A percentile compares a stretch with the other conserved stretches of the same genome.
Conservation (phyloP, 2,329 filamentous ascomycete species). For the Clarireedia paspali region DNA sequence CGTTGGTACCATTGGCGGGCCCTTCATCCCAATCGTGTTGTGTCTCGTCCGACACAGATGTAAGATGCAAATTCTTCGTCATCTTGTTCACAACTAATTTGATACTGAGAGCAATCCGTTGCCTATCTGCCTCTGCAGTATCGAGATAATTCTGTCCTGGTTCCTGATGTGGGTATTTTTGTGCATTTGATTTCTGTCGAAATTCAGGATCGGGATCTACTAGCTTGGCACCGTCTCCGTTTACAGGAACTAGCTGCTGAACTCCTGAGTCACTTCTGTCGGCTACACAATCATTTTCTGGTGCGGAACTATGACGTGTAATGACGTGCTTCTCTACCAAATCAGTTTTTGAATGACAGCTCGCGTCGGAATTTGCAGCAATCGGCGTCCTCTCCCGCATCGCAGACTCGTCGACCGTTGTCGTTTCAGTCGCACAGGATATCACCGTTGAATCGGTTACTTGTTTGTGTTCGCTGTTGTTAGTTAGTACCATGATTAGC, state of each 20-base stretch:
- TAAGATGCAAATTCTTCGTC: conserved; percentile 16
- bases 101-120: conserved; percentile 13
- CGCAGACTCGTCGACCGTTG: too few species aligned
- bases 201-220: neutral
- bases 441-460: neutral
- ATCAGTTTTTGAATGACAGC: too few species aligned
- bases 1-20: too few species aligned
- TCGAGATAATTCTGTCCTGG: neutral
- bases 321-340: too few species aligned
- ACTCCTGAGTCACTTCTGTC: too few species aligned
- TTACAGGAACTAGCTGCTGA: too few species aligned
- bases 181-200: conserved; percentile 4
- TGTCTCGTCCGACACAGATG: neutral
- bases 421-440: too few species aligned
- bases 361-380: too few species aligned
- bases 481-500: neutral
- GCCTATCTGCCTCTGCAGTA: neutral
- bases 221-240: too few species aligned
- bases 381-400: too few species aligned
- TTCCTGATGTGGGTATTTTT: conserved; percentile 6
- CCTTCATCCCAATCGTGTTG: neutral
- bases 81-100: conserved; percentile 17
- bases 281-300: too few species aligned
- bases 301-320: too few species aligned
- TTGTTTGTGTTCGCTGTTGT: neutral